Conservation (phyloP, 495 filamentous ascomycete species). For the Penicillium odoratum region DNA sequence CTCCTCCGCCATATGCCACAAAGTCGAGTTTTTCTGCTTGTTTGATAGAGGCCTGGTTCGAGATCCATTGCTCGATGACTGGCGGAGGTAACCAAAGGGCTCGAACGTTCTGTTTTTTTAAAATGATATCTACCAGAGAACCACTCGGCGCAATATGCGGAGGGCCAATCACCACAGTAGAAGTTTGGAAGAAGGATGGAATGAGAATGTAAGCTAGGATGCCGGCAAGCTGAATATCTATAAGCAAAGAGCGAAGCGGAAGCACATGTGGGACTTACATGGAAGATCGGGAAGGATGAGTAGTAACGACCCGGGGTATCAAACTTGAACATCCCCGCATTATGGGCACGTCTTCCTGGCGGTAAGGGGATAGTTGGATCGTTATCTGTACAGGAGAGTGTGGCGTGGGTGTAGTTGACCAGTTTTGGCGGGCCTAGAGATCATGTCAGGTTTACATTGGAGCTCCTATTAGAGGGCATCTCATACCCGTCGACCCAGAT, state of each 20-base stretch:
- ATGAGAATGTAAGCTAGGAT: constrained; percentile 10
- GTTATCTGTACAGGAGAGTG: constrained; percentile 29
- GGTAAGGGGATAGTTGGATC: constrained; percentile 28
- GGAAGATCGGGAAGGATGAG: constrained; percentile 29
- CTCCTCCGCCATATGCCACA: constrained; percentile 29
- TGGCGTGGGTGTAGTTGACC: constrained; percentile 25
- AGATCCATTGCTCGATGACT: constrained; percentile 27
- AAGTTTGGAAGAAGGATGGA: constrained; percentile 15
- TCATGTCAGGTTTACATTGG: background rate
- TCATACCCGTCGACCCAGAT: constrained; percentile 21
- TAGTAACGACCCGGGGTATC: constrained; percentile 20
- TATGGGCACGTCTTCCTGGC: constrained; percentile 26
- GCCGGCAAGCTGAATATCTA: constrained; percentile 8
- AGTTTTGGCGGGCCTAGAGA: constrained; percentile 23
- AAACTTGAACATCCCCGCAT: constrained; percentile 25
- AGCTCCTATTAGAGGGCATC: background rate
- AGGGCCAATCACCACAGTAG: constrained; percentile 27
- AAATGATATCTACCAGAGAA: constrained; percentile 17
- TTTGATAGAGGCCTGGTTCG: constrained; percentile 17
- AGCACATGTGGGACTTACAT: constrained; percentile 15
- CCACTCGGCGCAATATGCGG: constrained; percentile 27
- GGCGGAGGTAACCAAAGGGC: constrained; percentile 25
- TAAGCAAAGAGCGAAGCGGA: background rate
- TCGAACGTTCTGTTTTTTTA: constrained; percentile 21
- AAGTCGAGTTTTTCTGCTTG: constrained; percentile 25